Evolutionary conservation across 306 rosid species (phyloP), one percentile per base, ranked within the genome.

Genomic region (Trifolium pratense): DNA sequence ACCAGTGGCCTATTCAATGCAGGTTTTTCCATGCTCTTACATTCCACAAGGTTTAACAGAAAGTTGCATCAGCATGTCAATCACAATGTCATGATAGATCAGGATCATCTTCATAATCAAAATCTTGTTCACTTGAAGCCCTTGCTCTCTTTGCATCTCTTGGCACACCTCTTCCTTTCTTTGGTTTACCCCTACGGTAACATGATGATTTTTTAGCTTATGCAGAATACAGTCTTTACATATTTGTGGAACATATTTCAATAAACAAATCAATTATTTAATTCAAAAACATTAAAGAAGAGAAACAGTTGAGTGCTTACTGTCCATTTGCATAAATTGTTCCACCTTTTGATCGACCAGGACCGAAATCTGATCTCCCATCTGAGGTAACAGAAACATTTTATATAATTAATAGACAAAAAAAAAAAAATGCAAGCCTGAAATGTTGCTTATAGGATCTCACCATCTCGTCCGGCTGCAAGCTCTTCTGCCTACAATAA

Each of bases 351-450:
- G 96, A 88, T 45, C 99, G 96, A 36, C 89, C 93, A 15, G 97
- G 97, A 83, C 99, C 99, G 9, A 82, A 92, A 80, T 95, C 97
- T 66, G 97, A 86, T 77, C 99, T 91, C 57, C 97, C 97, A 81
- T 95, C 97, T 95, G 76, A 78, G 42, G 78, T 73, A 78, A 75
- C 55, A 74, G 15, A 68, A 73, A 77, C 9, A 37, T 48, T 68
- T 15, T 29, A 79, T 10, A 32, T 49, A 59, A n/a, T n/a, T n/a
- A n/a, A 80, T 21, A 52, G 52, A 71, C 74, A 40, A 59, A 70
- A 49, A n/a, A n/a, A n/a, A n/a, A n/a, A n/a, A 16, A 32, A 79
- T 53, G 45, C 34, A 21, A 69, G 17, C 40, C 75, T 20, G 29
- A 74, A 51, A 59, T 36, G 74, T 55, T 18, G 48, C n/a, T 29